Percentiles rank a stretch among this genome's conserved stretches.
phyloP scores from a whole-genome alignment of 352 stramenopile species.

The Globisporangium perplexum region DNA sequence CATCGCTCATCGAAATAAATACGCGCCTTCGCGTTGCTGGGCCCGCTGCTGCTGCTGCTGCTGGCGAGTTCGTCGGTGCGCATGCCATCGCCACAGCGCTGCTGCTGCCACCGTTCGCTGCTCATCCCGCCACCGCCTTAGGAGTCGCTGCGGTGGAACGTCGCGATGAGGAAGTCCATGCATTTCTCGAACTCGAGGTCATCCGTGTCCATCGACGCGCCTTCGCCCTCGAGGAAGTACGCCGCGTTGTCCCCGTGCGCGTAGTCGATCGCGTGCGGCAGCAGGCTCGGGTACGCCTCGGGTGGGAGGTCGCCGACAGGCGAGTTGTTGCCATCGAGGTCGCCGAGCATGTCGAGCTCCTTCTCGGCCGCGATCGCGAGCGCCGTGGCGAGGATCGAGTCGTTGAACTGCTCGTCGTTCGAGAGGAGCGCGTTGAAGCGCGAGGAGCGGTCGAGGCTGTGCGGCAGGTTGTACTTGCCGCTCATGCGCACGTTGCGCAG shows the following conservation, averaged over 20 bases:
- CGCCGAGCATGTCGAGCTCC: conserved; percentile 61
- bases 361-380: conserved; percentile 67
- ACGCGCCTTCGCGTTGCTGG: background rate
- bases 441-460: conserved; percentile 61
- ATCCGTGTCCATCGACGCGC: conserved; percentile 32
- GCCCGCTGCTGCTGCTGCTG: background rate
- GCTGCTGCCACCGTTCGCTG: background rate
- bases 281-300: conserved; percentile 44
- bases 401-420: conserved; percentile 75
- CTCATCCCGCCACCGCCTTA: background rate
- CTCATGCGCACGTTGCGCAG: conserved; percentile 68
- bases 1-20: conserved; percentile 1
- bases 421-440: conserved; percentile 66
- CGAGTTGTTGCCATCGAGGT: conserved; percentile 26
- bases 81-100: too few species aligned
- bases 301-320: conserved; percentile 23
- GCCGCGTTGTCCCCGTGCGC: conserved; percentile 32
- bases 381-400: conserved; percentile 70
- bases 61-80: background rate
- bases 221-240: conserved; percentile 39
- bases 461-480: conserved; percentile 57
- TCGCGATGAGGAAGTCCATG: conserved; percentile 79
- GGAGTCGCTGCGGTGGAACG: conserved; percentile 43
- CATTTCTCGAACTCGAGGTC: conserved; percentile 77
- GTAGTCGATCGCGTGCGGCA: conserved; percentile 44